Base-by-base conservation (phyloP, 768 basidiomycete species). In the Russula dissimulans region DNA sequence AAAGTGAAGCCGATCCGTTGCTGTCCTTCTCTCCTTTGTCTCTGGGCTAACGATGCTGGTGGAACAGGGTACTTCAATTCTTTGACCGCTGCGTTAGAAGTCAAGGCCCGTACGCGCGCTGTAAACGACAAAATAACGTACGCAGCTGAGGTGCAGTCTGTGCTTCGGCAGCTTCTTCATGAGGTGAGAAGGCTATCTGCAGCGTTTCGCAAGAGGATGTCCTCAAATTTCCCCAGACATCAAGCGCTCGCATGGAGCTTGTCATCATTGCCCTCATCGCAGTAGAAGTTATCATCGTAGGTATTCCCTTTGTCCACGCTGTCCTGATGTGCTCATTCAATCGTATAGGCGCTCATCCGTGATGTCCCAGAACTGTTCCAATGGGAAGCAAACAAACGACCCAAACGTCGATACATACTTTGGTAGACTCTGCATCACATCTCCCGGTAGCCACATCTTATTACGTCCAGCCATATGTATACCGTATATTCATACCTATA, bases 181-280 rank as follows among this genome's bases (percentile, higher is more conserved):
- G 61, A 62, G 51, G 61, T 57, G 39, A 42, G 50, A 52, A 18
- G 10, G 32, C 54, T 36, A 6, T 34, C 5, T 32, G n/a, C 41
- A 14, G 49, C 4, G 4, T 22, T 34, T 62, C 29, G 65, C 52
- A 55, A 65, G 39, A 36, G 50, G 22, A 18, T 54, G 44, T 57
- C 60, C n/a, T 32, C 12, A 34, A 6, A 10, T 52, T 52, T 50
- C 51, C 62, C 10, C 67, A 95, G 90, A 90, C 91, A 3, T 91
- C 89, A 5, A 82, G 80, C 3, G 91, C 97, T 68, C 84, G 89
- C 2, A 94, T 98, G 89, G 95, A 98, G 73, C 77, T 95, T 5
- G 89, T 97, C 63, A 97, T 97, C 70, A 98, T 97, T 65, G 79
- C 83, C 1, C 85, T 98, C 51, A 97, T 97, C 68, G 91, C 94